Evolutionary conservation across 352 stramenopile genomes (phyloP), one percentile per base, ranked within the genome.

Genomic region (Globisporangium okanoganense): DNA sequence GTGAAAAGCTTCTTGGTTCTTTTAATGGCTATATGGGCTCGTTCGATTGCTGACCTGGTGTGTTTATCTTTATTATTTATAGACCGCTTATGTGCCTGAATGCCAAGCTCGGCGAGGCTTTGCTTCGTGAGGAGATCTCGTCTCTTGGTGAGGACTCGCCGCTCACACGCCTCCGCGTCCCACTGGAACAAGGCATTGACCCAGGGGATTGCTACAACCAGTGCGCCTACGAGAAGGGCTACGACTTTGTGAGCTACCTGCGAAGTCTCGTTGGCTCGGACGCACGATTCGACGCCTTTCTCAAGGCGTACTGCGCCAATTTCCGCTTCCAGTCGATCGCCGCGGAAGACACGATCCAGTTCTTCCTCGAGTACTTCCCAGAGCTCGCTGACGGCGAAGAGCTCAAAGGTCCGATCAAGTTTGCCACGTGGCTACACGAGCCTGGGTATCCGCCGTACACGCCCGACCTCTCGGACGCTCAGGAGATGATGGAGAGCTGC

Each of bases 201-300:
- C 83, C 83, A 3, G 80, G 83, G 25, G 83, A 92, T 41, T 90
- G 80, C 64, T 92, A 92, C 71, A 92, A 92, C 48, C 75, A 87
- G 38, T 90, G 80, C 62, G 83, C 83, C 8, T 92, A 92, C 66
- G 83, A 92, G 59, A 92, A 92, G 59, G 83, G 83, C 25, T 92
- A 88, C 50, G 80, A 70, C 2, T 92, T 92, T 38, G 80, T 92
- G 3, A 89, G 79, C 63, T 90, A 92, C 56, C 58, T 92, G 25
- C 77, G 80, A 44, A 79, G 65, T 47, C 69, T 92, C 0, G 83
- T 87, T 16, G 80, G 72, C 3, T 88, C 83, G 1, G 72, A 92
- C 70, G 54, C 72, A 69, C 61, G 66, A 20, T 92, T 92, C 55
- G 80, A 92, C 54, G 65, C 72, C 27, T 92, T 90, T 58, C 73